These are phyloP conservation scores for Phylloporus scabripes DNA, from an alignment of 768 basidiomycete genomes.

Conservation along the genomic window DNA sequence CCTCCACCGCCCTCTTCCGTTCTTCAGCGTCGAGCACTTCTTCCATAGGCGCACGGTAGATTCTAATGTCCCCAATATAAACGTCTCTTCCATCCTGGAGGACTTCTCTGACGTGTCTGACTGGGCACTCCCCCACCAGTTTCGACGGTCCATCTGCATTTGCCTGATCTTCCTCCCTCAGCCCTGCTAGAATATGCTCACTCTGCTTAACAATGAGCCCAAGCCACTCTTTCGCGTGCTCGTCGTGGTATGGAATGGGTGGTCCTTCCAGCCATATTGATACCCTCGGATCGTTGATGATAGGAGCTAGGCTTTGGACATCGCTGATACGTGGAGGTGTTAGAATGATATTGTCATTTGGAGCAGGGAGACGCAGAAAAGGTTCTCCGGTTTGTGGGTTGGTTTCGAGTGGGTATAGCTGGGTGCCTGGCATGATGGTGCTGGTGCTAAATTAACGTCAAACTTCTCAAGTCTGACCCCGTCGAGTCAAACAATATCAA, in stretches of 20 bases:
- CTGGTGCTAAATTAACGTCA: no score
- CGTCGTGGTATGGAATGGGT: constrained; percentile 48
- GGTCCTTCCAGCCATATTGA: constrained; percentile 41
- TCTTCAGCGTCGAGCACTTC: constrained; percentile 34
- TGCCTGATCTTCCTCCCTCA: constrained; percentile 13
- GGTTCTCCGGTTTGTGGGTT: constrained; percentile 44
- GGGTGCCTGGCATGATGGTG: constrained; percentile 16
- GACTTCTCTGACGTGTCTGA: constrained; percentile 49
- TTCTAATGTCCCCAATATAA: constrained; percentile 41
- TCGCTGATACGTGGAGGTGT: constrained; percentile 53
- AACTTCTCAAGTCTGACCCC: no score
- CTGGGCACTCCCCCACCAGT: constrained; percentile 42
- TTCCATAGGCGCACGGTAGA: constrained; percentile 23
- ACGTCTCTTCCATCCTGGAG: constrained; percentile 48
- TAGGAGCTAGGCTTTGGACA: constrained; percentile 29
- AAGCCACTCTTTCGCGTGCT: constrained; percentile 39
- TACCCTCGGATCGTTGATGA: constrained; percentile 48
- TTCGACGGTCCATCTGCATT: constrained; percentile 23
- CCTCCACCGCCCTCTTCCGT: constrained; percentile 30
- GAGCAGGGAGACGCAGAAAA: constrained; percentile 48
- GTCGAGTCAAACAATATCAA: no score
- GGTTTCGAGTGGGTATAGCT: constrained; percentile 37
- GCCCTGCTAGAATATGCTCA: constrained; percentile 17
- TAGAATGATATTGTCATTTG: constrained; percentile 49
- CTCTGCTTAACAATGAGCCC: constrained; percentile 14